Base-by-base conservation (phyloP, 768 basidiomycete species). In the Fomitopsis serialis region DNA sequence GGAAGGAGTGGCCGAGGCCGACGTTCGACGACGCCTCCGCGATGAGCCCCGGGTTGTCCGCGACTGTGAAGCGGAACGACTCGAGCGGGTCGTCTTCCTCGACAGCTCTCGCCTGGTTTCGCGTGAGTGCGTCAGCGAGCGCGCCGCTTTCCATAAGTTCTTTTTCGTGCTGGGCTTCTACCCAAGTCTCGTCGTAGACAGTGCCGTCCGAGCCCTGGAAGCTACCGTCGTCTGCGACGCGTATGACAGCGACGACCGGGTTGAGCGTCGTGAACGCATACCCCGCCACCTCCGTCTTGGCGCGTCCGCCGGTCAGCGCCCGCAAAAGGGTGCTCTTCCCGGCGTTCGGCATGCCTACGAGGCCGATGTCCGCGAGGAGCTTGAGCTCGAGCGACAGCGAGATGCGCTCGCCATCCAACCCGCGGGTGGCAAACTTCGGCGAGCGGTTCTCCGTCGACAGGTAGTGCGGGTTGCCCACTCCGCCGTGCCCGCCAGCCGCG, bases 211-310 rank as follows among this genome's bases (percentile, higher is more conserved):
- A 72, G 6, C 87, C 88, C 58, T 87, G 82, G 58, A 85, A 88
- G 0, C 78, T 80, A 2, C 90, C 89, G 61, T 94, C 87, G 42
- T 85, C 84, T 32, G 81, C 81, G 36, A 94, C 83, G 15, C 92
- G 81, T 11, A 97, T 91, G 32, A 93, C 90, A 0, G 92, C 97
- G 24, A 98, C 79, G 47, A 97, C 84, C 1, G 96, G 97, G 58
- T 97, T 97, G 35, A 98, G 74, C 1, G 96, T 98, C 19, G 97
- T 98, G 70, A 98, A 98, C 1, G 92, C 87, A 66, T 97, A 97
- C 10, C 83, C 79, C 0, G 94, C 95, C 27, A 98, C 87, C 61
- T 89, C 87, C 5, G 82, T 89, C 65, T 82, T 86, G 11, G 90
- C 88, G 24, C 89, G 77, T 2, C 92, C 86, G 8, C 89, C 90